Conservation (phyloP, 495 filamentous ascomycete genomes). For the Xylaria curta region DNA sequence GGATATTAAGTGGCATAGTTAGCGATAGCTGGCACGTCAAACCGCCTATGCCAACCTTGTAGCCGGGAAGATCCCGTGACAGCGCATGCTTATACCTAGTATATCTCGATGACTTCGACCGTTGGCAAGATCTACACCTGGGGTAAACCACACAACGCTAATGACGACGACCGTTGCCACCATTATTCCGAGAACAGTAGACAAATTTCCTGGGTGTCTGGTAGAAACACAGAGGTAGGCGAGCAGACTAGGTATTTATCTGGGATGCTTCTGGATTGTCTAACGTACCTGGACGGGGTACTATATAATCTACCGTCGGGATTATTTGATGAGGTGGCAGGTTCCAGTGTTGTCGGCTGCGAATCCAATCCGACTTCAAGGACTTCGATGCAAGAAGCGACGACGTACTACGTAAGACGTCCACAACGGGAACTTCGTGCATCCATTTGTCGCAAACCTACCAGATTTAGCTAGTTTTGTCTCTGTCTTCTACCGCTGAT, state of each 20-base stretch:
- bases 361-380: background rate
- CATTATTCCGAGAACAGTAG: background rate
- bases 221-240: background rate
- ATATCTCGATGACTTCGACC: background rate
- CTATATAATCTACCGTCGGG: background rate
- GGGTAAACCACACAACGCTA: background rate
- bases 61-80: background rate
- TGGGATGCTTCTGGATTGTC: background rate
- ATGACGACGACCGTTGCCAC: background rate
- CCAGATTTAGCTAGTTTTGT: background rate
- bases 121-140: constrained; percentile 8
- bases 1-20: background rate
- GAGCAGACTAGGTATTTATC: background rate
- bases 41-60: background rate
- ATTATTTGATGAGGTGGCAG: constrained; percentile 16
- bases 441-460: background rate
- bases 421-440: background rate
- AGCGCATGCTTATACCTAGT: background rate
- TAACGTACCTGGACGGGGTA: background rate
- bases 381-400: background rate
- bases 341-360: constrained; percentile 1
- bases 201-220: background rate
- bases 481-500: background rate
- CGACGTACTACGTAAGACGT: constrained; percentile 9
- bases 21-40: background rate